Base-by-base conservation (phyloP, 352 stramenopile genomes). In the Phytopythium ostracodes region DNA sequence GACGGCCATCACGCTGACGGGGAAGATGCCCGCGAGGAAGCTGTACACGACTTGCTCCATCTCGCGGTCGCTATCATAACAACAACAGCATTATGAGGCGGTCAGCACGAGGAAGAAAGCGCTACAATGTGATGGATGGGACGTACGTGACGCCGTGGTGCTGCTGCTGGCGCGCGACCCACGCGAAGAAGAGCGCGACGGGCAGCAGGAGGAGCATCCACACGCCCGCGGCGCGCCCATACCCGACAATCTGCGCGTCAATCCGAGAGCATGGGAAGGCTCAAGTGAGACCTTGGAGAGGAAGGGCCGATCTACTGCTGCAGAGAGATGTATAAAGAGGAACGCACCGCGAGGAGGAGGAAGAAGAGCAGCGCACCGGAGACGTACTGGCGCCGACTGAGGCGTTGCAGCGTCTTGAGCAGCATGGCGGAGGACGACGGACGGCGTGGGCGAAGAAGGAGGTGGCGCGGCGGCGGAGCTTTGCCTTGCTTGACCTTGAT, bases 11-110 rank as follows among this genome's bases (percentile, higher is more conserved):
- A 78, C 17, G 20, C 68, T 46, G 22, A 73, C 56, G 17, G 81
- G 71, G 42, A 88, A 73, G 35, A 77, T 69, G 20, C 81, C 84
- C 18, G 72, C 79, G 24, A 83, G 29, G 54, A 91, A 91, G 27
- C 65, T 79, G 59, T 72, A 61, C n/a, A 79, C 18, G 14, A 92
- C 62, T 67, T 91, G 81, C 59, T 76, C 71, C 47, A 88, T 66
- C 63, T 91, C 81, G 14, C 72, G 66, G 56, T 88, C 81, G 52
- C 81, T 91, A 57, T 29, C 24, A 36, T n/a, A 59, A n/a, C 31
- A 31, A 7, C 33, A 56, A 36, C 24, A 59, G n/a, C 31, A 31
- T 8, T 27, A 56, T 47, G 44, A 35, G 43, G 22, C 29, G 47
- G 44, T 57, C 4, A 49, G 27, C 31, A 53, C 55, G 40, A 54